Percentiles rank a stretch among this genome's conserved stretches.
Conservation (phyloP, 805 yeast genomes). For the Cyberlindnera euphorbiiphila region DNA sequence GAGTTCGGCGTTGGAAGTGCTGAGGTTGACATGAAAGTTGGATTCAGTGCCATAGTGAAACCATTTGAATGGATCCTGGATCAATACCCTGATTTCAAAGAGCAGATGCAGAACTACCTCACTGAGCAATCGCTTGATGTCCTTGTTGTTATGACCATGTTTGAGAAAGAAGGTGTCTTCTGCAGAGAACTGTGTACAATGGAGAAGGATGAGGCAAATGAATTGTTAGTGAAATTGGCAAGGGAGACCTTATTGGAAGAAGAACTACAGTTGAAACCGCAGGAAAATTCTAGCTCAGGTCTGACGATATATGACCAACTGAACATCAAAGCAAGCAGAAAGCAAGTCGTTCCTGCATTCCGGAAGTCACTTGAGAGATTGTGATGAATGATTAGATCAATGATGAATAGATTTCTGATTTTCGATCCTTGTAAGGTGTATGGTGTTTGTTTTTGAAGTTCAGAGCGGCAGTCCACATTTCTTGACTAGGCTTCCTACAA, state of each 20-base stretch:
- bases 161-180: conserved; percentile 9
- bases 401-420: conserved; percentile 3
- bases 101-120: conserved; percentile 21
- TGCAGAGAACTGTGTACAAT: conserved; percentile 14
- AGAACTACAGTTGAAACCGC: conserved; percentile 10
- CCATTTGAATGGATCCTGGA: conserved; percentile 42
- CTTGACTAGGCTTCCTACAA: too few relatives aligned
- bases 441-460: background rate
- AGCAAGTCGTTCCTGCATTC: conserved; percentile 73
- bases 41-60: conserved; percentile 74
- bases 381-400: conserved; percentile 4
- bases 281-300: conserved; percentile 2
- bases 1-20: conserved; percentile 31
- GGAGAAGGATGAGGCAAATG: conserved; percentile 13
- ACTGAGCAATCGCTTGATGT: conserved; percentile 8
- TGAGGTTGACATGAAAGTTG: conserved; percentile 40
- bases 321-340: conserved; percentile 67
- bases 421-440: too few relatives aligned
- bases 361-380: conserved; percentile 26
- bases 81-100: conserved; percentile 24
- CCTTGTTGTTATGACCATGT: conserved; percentile 16
- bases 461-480: too few relatives aligned
- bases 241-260: conserved; percentile 16
- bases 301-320: conserved; percentile 39
- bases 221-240: conserved; percentile 19